Evolutionary conservation across 495 filamentous ascomycete genomes (phyloP), one percentile per base, ranked within the genome.

Genomic region (Hypoxylon crocopeplum): DNA sequence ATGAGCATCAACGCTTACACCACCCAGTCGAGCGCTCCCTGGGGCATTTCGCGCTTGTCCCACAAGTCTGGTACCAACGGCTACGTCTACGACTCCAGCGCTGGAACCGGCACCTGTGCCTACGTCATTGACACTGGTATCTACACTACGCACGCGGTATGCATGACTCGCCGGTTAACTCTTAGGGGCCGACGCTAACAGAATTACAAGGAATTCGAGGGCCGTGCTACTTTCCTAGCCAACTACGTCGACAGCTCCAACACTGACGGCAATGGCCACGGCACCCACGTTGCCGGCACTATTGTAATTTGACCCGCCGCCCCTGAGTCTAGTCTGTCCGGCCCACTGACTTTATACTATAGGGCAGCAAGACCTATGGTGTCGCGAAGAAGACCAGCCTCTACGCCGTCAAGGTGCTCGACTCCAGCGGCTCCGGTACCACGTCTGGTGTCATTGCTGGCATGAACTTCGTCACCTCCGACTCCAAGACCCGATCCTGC

Each of bases 81-180:
- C 68, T 89, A 88, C 72, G 66, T 79, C 61, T 88, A 88, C 68
- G 86, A 89, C 61, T 67, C 57, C 46, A 75, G 64, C 47, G 85
- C 83, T 40, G 85, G 86, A 21, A 37, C 70, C 16, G 85, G 84
- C 12, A 80, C 80, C 39, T 85, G 74, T 52, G 75, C 80, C 50
- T 88, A 88, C 52, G 75, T 88, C 42, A 77, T 88, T 52, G 86
- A 82, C 63, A 80, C 77, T 5, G 86, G 86, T 55, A 84, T 88
- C 67, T 76, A 79, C 60, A 79, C 70, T 17, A 39, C 59, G 10
- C 86, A 89, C 68, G 82, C 70, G 82, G 85, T 59, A 86, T 77
- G 34, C 81, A 83, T 66, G 75, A 61, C 49, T 56, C 34, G 59
- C 17, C 40, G 40, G 39, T 27, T 24, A 12, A 12, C 5, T 13